Conservation (phyloP, 2,329 filamentous ascomycete genomes). For the Colletotrichum paranaense region DNA sequence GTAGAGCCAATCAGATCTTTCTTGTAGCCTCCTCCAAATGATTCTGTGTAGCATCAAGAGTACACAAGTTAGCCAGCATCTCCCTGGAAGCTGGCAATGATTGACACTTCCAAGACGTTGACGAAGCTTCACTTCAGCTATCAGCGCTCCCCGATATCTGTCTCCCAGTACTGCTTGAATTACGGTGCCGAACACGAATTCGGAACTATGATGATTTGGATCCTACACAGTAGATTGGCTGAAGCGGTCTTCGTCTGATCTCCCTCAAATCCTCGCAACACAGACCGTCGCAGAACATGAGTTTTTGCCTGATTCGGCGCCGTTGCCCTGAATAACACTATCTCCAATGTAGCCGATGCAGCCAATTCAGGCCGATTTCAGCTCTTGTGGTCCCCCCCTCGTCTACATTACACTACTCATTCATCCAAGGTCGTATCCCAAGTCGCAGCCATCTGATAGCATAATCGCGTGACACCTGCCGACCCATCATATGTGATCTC, state of each 20-base stretch:
- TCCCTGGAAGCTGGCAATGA: neutral
- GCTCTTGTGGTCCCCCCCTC: neutral
- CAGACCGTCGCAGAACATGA: neutral
- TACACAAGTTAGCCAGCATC: too few relatives aligned
- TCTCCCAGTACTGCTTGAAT: neutral
- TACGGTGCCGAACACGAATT: slow-evolving; percentile 15
- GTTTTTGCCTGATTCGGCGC: neutral
- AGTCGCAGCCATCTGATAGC: slow-evolving; percentile 15
- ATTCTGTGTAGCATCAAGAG: neutral
- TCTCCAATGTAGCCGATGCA: neutral
- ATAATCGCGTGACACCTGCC: slow-evolving; percentile 20
- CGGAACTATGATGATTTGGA: neutral
- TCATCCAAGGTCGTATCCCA: neutral
- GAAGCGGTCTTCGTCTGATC: slow-evolving; percentile 15
- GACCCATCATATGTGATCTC: slow-evolving; percentile 4
- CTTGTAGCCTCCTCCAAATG: neutral
- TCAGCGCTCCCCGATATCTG: neutral
- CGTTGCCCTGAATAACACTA: neutral
- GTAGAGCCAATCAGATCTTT: neutral
- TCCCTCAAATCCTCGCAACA: neutral
- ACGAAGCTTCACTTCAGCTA: neutral
- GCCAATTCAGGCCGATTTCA: neutral
- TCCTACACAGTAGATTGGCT: neutral
- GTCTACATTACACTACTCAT: neutral
- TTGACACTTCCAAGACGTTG: neutral